Conservation (phyloP, 495 filamentous ascomycete species). For the Amniculicola lignicola region DNA sequence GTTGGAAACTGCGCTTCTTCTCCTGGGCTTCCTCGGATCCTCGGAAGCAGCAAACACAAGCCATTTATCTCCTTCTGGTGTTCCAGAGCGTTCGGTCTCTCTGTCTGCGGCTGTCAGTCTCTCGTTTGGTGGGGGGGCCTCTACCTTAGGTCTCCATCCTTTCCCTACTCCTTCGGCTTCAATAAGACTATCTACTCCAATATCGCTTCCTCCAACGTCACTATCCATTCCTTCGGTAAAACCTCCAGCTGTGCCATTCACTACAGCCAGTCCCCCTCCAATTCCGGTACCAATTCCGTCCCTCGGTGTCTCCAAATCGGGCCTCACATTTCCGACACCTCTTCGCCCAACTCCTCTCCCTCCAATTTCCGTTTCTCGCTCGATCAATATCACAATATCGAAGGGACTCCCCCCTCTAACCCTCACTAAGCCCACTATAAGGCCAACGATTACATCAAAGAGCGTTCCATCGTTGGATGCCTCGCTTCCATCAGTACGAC, state of each 20-base stretch:
- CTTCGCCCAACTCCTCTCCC: background rate
- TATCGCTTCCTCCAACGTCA: background rate
- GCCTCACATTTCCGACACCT: background rate
- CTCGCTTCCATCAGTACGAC: slow-evolving; percentile 1
- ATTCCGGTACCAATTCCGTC: background rate
- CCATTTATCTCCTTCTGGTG: background rate
- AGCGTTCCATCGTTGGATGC: slow-evolving; percentile 1
- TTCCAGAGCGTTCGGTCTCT: slow-evolving; percentile 6
- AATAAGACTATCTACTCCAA: background rate
- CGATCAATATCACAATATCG: too few species aligned
- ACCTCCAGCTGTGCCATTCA: background rate
- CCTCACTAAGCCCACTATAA: background rate
- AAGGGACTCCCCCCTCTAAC: background rate
- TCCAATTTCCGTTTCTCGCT: too few species aligned
- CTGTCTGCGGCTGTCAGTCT: background rate
- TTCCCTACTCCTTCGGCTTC: background rate
- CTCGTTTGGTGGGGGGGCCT: background rate
- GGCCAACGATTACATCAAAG: background rate
- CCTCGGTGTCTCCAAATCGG: too few species aligned
- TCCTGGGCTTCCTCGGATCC: background rate
- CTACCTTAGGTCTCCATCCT: background rate
- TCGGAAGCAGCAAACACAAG: slow-evolving; percentile 4
- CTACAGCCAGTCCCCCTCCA: background rate
- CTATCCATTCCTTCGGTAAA: background rate
- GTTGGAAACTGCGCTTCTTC: background rate